Evolutionary conservation across 768 basidiomycete species (phyloP).

Genomic region (Naganishia kalamii): DNA sequence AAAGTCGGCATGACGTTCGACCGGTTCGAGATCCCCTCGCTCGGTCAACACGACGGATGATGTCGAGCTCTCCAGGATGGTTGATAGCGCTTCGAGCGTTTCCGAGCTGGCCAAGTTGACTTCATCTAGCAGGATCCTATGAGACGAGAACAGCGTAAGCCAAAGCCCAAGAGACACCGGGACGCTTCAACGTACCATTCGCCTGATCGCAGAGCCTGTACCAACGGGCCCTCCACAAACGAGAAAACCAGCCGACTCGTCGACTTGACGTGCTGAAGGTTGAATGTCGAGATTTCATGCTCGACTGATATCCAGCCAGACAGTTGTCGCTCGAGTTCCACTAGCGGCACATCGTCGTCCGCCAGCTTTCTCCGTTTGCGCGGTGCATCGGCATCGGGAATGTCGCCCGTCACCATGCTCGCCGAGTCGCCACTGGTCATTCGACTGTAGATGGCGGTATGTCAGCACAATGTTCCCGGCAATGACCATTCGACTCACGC

Average conservation of each 20-base stretch:
- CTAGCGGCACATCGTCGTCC: constrained; percentile 32
- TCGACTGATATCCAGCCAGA: constrained; percentile 64
- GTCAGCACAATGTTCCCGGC: neutral
- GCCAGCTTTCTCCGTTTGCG: constrained; percentile 59
- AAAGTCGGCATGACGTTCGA: constrained; percentile 89
- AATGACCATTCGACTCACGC: constrained; percentile 7
- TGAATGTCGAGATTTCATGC: constrained; percentile 67
- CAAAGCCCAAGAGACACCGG: neutral
- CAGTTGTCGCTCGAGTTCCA: constrained; percentile 18
- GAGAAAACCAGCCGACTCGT: constrained; percentile 86
- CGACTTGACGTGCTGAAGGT: constrained; percentile 74
- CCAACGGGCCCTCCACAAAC: constrained; percentile 92
- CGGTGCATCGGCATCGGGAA: constrained; percentile 27
- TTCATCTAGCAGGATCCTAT: constrained; percentile 89
- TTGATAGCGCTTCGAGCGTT: constrained; percentile 84
- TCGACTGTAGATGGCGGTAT: neutral
- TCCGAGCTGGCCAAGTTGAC: constrained; percentile 91
- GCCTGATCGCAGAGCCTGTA: constrained; percentile 77
- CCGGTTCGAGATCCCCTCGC: constrained; percentile 78
- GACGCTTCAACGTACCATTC: constrained; percentile 64
- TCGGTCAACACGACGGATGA: constrained; percentile 90
- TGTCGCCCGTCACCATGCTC: neutral
- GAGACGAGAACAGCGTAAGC: neutral
- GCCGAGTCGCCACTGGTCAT: neutral
- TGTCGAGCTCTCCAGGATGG: constrained; percentile 74